Evolutionary conservation across 257 asterid species (phyloP), one percentile per base, ranked within the genome.

Genomic region (Penstemon eatonii): DNA sequence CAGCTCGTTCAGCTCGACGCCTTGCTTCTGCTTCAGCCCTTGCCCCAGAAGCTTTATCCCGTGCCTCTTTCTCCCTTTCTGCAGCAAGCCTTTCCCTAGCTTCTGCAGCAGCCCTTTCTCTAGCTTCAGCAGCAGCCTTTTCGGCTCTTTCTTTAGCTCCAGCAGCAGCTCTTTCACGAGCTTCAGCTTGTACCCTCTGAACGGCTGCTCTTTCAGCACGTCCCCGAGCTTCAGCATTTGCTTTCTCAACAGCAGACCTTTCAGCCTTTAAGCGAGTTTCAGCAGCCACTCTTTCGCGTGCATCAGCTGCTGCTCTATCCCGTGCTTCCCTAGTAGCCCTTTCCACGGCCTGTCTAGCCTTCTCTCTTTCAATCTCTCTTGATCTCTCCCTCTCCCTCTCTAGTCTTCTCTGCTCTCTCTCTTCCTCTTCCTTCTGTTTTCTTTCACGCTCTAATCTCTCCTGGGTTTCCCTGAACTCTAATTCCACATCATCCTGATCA

Each of bases 301-400:
- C 94, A 13, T 80, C 95, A 40, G 72, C 80, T 19, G 89, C 91
- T 58, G 98, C 98, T 83, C 97, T 82, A 77, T 92, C 96, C 46
- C 99, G 97, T 45, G 98, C 97, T 76, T 93, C 99, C 83, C 94
- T 87, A 13, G 89, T 86, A 72, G 96, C 97, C 90, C 98, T 86
- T 73, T 88, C 98, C 40, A 89, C 98, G 56, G 95, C 97, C 73
- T 86, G 96, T 73, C 95, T 89, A 44, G 66, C 96, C 83, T 82
- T 88, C 47, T 80, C 96, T 82, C 90, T 89, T 57, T 92, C 97
- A 51, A 77, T 76, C 76, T 87, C 89, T 72, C 75, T 76, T 63
- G 75, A 72, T 69, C 88, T 91, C 80, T 87, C 96, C 96, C 84
- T 90, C 71, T 87, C 95, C 73, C 75, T 85, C 73, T 94, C 96